Base-by-base conservation (phyloP, 2,329 filamentous ascomycete species). In the Colletotrichum kahawae region DNA sequence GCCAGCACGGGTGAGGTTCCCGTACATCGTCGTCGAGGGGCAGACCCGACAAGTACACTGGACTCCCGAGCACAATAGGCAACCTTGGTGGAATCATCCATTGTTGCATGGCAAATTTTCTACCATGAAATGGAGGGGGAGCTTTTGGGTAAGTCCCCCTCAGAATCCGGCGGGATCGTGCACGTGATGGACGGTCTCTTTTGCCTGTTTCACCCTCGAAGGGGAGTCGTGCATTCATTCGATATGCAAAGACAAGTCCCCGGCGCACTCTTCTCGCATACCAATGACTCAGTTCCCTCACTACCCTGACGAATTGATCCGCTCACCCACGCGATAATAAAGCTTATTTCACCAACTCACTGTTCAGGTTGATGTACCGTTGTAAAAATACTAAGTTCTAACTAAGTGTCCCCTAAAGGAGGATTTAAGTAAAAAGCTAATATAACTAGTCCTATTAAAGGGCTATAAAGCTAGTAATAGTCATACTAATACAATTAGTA, bases 21-120 rank as follows among this genome's bases (percentile, higher is more conserved):
- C 70, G 43, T 63, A 73, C 70, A 69, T 68, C 8, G 16, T 73
- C 33, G n/a, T 73, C 33, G 29, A 67, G 27, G 36, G n/a, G 29
- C 14, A 60, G 21, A 36, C 31, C 29, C 29, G 29, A 14, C 33
- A 18, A 24, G 16, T n/a, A 21, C 12, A 34, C n/a, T 24, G 10
- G 31, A 33, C 31, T 33, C 57, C 21, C 29, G 13, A 21, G 10
- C 43, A 18, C 18, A 14, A 33, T n/a, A 60, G 34, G 12, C 18
- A 34, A 8, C 16, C 18, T 2, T 13, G 9, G 18, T 8, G 29
- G 5, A 14, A 21, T 33, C 16, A n/a, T 33, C 33, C 57, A 60
- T 60, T 13, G 21, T 18, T 13, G 57, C 56, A n/a, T 21, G 5
- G 33, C 8, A 24, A 12, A 21, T 14, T 34, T 31, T 33, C 31